Base-by-base conservation (phyloP, 768 basidiomycete species). In the Agaricus blazei region DNA sequence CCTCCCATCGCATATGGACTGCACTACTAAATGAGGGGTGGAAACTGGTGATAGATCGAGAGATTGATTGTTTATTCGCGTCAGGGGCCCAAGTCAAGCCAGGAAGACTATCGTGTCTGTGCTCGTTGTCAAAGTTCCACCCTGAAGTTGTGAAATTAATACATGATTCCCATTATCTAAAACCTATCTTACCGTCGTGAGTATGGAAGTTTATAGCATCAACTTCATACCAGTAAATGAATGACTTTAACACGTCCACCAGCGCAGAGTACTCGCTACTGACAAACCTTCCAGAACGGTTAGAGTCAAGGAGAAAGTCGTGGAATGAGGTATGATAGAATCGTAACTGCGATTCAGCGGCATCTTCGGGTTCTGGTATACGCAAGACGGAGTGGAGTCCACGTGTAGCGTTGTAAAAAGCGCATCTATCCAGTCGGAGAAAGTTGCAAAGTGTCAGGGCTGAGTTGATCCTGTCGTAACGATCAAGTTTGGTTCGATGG, bases 251-350 rank as follows among this genome's bases (percentile, higher is more conserved):
- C 23, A 52, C 8, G 14, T 31, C 42, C 11, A 34, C 14, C 9
- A 7, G 11, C 24, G 51, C 42, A 19, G 34, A 23, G 3, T 48
- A 5, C 15, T 29, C 23, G 4, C 40, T 29, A 5, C 41, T 23
- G 8, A 34, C 14, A 23, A 48, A 54, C 6, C 19, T 28, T 2
- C 53, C 47, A 15, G 53, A 48, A 24, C 47, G 52, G 8, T 24
- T 47, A 14, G 52, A 4, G 19, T 38, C 45, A 6, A 27, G 28
- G 9, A 54, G 52, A 14, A 26, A 54, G 36, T 47, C 52, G 15
- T 54, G n/a, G 44, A 54, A 54, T 26, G 52, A 54, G 0, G 44
- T 24, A 28, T 54, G 52, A 47, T 54, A 37, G 26, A 54, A 46
- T 5, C 1, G 23, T 14, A 47, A 12, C 9, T 9, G 15, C 6